Conservation (phyloP, 306 rosid genomes). For the Malus fusca region DNA sequence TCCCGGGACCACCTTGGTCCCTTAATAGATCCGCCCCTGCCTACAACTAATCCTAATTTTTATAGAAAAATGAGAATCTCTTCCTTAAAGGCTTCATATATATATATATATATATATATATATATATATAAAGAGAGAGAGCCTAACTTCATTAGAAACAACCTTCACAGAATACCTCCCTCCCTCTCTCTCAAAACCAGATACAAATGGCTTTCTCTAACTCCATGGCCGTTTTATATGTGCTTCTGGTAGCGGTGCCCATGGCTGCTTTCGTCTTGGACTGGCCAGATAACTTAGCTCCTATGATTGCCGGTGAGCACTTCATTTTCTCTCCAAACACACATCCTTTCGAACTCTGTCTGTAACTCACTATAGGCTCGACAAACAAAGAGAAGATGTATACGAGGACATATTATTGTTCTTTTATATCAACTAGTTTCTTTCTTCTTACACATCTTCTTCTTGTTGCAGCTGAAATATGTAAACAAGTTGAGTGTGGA, state of each 20-base stretch:
- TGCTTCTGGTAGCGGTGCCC: constrained; percentile 20
- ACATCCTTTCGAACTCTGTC: neutral
- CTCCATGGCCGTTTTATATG: constrained; percentile 21
- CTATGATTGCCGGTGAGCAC: constrained; percentile 20
- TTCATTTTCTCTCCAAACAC: neutral
- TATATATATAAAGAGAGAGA: neutral
- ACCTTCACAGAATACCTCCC: neutral
- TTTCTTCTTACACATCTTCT: neutral
- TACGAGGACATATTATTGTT: too few relatives aligned
- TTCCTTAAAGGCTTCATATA: too few relatives aligned
- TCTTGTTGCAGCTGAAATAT: constrained; percentile 37
- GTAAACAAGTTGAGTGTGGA: constrained; percentile 68
- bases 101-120: too few relatives aligned
- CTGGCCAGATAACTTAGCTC: constrained; percentile 20
- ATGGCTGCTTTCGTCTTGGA: constrained; percentile 10
- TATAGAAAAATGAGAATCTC: too few relatives aligned
- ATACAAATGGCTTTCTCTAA: constrained; percentile 26
- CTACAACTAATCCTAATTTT: too few relatives aligned
- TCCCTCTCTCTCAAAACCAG: neutral
- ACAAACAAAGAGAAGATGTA: neutral
- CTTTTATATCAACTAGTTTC: neutral
- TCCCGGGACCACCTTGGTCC: too few relatives aligned
- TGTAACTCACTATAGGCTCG: neutral
- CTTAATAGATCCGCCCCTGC: too few relatives aligned
- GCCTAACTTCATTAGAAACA: neutral